phyloP scores from a whole-genome alignment of 805 yeast species.

The Cyberlindnera amylophila region DNA sequence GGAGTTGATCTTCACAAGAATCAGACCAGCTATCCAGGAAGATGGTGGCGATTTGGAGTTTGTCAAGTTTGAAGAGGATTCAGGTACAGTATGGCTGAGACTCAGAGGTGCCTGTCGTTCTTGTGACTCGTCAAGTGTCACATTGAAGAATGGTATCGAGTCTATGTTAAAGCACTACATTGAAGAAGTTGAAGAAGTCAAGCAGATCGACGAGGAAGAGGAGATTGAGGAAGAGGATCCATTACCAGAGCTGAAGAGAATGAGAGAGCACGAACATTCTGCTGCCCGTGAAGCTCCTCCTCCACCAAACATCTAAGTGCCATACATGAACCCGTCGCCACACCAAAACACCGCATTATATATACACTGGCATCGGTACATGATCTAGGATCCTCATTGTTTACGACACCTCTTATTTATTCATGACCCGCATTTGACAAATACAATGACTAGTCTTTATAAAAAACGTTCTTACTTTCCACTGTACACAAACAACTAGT shows the following conservation, averaged over 20 bases:
- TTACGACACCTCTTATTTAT: conserved; percentile 1
- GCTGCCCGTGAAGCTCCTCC: conserved; percentile 13
- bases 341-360: too few species aligned
- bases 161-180: conserved; percentile 67
- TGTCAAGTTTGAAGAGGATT: conserved; percentile 54
- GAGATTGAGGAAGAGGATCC: conserved; percentile 21
- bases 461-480: too few species aligned
- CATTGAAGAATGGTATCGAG: conserved; percentile 66
- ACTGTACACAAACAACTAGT: too few species aligned
- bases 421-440: background rate
- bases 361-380: too few species aligned
- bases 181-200: conserved; percentile 61
- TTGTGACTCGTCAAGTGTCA: conserved; percentile 64
- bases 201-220: conserved; percentile 46
- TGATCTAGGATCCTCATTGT: too few species aligned
- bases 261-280: conserved; percentile 13
- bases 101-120: conserved; percentile 70
- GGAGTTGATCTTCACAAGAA: conserved; percentile 64
- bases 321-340: background rate
- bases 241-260: conserved; percentile 14
- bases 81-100: conserved; percentile 55
- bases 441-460: too few species aligned
- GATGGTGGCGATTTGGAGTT: conserved; percentile 76
- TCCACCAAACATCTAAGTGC: conserved; percentile 18
- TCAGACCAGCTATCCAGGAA: conserved; percentile 70